Percentiles rank a stretch among this genome's conserved stretches.
These are phyloP conservation scores for Coniochaeta sp. DNA, from an alignment of 2,329 filamentous ascomycete species.

Conservation along the genomic window DNA sequence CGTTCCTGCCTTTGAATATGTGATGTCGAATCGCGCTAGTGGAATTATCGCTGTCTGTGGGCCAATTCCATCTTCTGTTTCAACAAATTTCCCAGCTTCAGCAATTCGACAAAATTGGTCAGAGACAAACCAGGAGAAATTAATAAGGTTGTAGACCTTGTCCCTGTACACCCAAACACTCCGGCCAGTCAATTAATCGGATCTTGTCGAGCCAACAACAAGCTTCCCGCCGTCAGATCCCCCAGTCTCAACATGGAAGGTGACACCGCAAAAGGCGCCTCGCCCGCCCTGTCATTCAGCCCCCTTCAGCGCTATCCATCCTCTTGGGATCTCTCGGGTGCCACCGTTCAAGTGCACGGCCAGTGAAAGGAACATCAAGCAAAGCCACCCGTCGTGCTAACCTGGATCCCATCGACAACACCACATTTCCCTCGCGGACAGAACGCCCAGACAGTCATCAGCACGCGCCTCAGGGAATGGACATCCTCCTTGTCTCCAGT, in stretches of 20 bases:
- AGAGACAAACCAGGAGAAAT: slow-evolving; percentile 3
- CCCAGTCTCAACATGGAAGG: neutral
- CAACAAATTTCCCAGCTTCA: neutral
- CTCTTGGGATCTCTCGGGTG: neutral
- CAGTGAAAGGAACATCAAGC: neutral
- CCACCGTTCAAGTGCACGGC: neutral
- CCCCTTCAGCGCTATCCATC: neutral
- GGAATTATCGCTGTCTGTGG: neutral
- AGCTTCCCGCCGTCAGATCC: neutral
- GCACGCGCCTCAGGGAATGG: neutral
- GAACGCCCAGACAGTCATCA: neutral
- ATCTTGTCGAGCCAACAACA: slow-evolving; percentile 1
- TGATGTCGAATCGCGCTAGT: no score
- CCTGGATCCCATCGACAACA: neutral
- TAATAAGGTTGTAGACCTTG: slow-evolving; percentile 2
- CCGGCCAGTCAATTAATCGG: neutral
- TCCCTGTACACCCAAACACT: neutral
- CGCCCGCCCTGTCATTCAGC: no score
- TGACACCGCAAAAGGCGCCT: neutral
- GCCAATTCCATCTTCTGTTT: neutral
- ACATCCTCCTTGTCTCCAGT: neutral
- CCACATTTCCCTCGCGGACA: neutral
- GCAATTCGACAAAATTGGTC: neutral
- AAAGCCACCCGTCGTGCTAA: neutral
- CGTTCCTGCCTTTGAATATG: neutral